Percentiles rank a stretch among this genome's conserved stretches.
Conservation (phyloP, 352 stramenopile species). For the Pythium rhizo-oryzae region DNA sequence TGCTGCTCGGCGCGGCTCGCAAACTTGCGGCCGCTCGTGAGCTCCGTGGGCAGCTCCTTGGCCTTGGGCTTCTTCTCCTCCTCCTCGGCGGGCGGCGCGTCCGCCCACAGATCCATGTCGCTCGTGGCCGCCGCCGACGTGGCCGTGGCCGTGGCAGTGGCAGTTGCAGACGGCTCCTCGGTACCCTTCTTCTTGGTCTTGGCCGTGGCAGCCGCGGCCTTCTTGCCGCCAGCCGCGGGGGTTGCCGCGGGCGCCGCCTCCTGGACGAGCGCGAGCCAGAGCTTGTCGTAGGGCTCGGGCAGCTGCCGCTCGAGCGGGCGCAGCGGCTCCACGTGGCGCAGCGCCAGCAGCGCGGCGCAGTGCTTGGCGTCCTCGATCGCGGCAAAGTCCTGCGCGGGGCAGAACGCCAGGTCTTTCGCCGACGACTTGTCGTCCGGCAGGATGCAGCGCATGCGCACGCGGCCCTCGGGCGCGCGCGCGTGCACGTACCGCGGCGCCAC, state of each 20-base stretch:
- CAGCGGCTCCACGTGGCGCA: conserved; percentile 93
- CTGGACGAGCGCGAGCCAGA: conserved; percentile 82
- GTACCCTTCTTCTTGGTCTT: conserved; percentile 28
- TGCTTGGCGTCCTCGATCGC: conserved; percentile 92
- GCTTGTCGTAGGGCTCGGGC: conserved; percentile 94
- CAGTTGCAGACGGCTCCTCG: conserved; percentile 13
- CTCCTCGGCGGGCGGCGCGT: conserved; percentile 21
- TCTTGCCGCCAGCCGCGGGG: conserved; percentile 5
- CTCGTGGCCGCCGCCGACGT: background rate
- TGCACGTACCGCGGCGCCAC: conserved; percentile 70
- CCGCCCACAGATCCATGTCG: conserved; percentile 50
- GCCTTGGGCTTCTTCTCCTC: conserved; percentile 21
- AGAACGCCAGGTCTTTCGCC: conserved; percentile 94
- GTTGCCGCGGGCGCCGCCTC: conserved; percentile 4
- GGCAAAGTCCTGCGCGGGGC: conserved; percentile 82
- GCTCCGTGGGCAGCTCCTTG: conserved; percentile 24
- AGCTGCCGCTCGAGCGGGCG: conserved; percentile 96
- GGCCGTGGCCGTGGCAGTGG: conserved; percentile 3
- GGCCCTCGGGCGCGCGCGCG: conserved; percentile 40
- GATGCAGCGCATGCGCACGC: conserved; percentile 73
- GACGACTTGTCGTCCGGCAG: conserved; percentile 94
- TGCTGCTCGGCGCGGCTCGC: conserved; percentile 76
- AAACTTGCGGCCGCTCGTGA: conserved; percentile 79
- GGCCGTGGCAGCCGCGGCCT: background rate
- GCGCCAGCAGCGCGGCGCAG: conserved; percentile 91